Evolutionary conservation across 129 eudicot genomes (phyloP).

Genomic region (Chrysanthemum makinoi): DNA sequence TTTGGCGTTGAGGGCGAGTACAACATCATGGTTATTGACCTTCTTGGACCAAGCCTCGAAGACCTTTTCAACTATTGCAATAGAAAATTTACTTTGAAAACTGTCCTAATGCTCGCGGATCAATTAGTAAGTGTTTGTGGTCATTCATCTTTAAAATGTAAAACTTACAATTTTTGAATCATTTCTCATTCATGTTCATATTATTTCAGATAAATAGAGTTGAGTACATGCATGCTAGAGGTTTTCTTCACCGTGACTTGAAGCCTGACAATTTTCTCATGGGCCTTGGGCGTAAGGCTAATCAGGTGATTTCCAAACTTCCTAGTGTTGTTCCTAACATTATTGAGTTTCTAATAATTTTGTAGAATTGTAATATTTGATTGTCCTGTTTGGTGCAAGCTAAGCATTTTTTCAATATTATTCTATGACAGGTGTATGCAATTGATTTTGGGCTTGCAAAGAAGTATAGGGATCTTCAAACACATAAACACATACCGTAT

Average conservation of each 20-base stretch:
- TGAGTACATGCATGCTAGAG: slow-evolving; percentile 96
- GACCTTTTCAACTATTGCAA: slow-evolving; percentile 95
- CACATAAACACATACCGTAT: slow-evolving; percentile 89
- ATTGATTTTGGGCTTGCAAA: slow-evolving; percentile 91
- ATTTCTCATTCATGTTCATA: slow-evolving; percentile 6
- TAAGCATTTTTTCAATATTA: background rate
- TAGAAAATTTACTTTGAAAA: slow-evolving; percentile 85
- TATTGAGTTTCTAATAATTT: background rate
- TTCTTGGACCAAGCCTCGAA: slow-evolving; percentile 97
- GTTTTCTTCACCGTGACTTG: slow-evolving; percentile 98
- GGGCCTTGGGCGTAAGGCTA: slow-evolving; percentile 99
- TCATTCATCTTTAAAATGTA: background rate
- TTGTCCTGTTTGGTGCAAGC: slow-evolving; percentile 8
- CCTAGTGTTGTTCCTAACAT: background rate
- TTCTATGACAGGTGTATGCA: slow-evolving; percentile 55
- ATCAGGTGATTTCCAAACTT: slow-evolving; percentile 53
- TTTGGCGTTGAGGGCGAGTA: slow-evolving; percentile 95
- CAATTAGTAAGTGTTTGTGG: slow-evolving; percentile 66
- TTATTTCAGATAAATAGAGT: slow-evolving; percentile 79
- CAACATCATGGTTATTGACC: slow-evolving; percentile 97
- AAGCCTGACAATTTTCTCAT: slow-evolving; percentile 98
- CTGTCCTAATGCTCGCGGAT: slow-evolving; percentile 98
- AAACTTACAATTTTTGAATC: background rate
- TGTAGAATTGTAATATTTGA: background rate
- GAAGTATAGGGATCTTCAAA: slow-evolving; percentile 89